These are phyloP conservation scores for Podosphaera xanthii DNA, from an alignment of 2,329 filamentous ascomycete species.

Conservation along the genomic window DNA sequence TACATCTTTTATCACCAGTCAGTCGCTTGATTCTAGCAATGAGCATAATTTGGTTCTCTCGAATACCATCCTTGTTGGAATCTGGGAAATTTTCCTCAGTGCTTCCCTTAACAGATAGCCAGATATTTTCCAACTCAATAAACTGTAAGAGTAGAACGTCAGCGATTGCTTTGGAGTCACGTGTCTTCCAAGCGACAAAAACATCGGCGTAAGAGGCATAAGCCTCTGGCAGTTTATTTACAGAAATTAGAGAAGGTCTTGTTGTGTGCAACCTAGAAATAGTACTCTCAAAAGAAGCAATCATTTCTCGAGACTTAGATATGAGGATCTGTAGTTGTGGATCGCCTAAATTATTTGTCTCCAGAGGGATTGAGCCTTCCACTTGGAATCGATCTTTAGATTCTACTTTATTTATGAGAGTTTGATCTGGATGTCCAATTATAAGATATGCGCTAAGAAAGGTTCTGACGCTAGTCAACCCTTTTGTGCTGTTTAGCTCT, in stretches of 20 bases:
- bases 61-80: slow-evolving; percentile 59
- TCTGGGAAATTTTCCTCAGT: slow-evolving; percentile 49
- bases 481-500: slow-evolving; percentile 35
- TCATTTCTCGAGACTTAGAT: slow-evolving; percentile 51
- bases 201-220: slow-evolving; percentile 57
- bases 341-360: slow-evolving; percentile 32
- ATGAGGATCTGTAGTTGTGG: slow-evolving; percentile 48
- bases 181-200: slow-evolving; percentile 66
- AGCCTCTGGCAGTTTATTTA: slow-evolving; percentile 39
- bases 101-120: slow-evolving; percentile 61
- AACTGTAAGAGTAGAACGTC: slow-evolving; percentile 76
- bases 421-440: slow-evolving; percentile 53
- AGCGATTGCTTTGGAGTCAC: slow-evolving; percentile 54
- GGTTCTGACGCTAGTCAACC: slow-evolving; percentile 49
- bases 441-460: slow-evolving; percentile 66
- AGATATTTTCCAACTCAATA: slow-evolving; percentile 63
- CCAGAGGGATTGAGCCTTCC: slow-evolving; percentile 24
- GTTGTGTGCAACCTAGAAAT: slow-evolving; percentile 39
- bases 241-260: slow-evolving; percentile 41
- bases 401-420: slow-evolving; percentile 49
- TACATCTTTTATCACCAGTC: slow-evolving; percentile 47
- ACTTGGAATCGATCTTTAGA: slow-evolving; percentile 34
- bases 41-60: slow-evolving; percentile 58
- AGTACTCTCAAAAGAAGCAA: slow-evolving; percentile 57
- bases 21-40: slow-evolving; percentile 61